A percentile compares a stretch with the other conserved stretches of the same genome.
phyloP scores from a whole-genome alignment of 139 green algal genomes.

The Auxenochlorella pyrenoidosa region DNA sequence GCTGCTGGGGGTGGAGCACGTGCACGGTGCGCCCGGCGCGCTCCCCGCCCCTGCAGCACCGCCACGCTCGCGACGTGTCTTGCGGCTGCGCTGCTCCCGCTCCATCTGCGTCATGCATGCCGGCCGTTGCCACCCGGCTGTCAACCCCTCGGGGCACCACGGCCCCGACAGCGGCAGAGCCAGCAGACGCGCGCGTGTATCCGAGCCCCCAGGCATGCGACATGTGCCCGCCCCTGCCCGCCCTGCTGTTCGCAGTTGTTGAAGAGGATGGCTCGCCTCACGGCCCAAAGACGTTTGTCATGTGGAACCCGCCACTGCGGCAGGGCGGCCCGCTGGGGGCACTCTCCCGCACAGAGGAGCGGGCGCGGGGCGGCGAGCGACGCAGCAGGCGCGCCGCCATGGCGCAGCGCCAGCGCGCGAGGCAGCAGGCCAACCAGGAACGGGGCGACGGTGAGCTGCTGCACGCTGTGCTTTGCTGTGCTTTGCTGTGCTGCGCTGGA shows the following conservation, averaged over 20 bases:
- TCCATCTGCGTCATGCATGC: background rate
- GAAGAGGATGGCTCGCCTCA: conserved; percentile 83
- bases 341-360: background rate
- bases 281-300: conserved; percentile 83
- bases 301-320: conserved; percentile 95
- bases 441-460: background rate
- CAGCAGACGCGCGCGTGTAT: too few relatives aligned
- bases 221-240: too few relatives aligned
- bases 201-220: too few relatives aligned
- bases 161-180: too few relatives aligned
- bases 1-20: conserved; percentile 61
- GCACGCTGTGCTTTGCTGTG: background rate
- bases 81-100: too few relatives aligned
- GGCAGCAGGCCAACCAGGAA: conserved; percentile 31
- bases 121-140: too few relatives aligned
- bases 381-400: background rate
- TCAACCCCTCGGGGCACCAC: too few relatives aligned
- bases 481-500: background rate
- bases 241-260: conserved; percentile 55
- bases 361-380: background rate
- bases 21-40: conserved; percentile 28
- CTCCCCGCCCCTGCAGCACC: background rate
- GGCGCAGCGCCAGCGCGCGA: background rate
- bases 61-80: too few relatives aligned
- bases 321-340: background rate